Conservation (phyloP, 1,284 basidiomycete species). For the Ustilago nuda region DNA sequence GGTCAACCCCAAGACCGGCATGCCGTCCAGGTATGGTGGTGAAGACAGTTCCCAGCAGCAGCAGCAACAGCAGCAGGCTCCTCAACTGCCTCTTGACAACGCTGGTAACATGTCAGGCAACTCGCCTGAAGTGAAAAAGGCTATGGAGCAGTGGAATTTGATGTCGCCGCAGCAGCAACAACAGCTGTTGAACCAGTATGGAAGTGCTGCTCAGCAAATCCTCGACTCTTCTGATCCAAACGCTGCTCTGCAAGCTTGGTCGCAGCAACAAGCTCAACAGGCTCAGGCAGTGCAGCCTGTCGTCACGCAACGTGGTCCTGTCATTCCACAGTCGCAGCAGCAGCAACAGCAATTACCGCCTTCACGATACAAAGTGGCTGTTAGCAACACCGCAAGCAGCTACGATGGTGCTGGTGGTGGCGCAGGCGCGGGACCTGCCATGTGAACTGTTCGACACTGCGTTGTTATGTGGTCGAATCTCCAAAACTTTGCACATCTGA, state of each 20-base stretch:
- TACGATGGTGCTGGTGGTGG: slow-evolving; percentile 3
- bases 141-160: slow-evolving; percentile 29
- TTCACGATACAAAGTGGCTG: neutral
- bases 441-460: neutral
- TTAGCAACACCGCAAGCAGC: neutral
- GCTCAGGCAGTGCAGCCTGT: neutral
- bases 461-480: neutral
- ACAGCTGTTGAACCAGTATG: slow-evolving; percentile 31
- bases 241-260: slow-evolving; percentile 28
- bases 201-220: slow-evolving; percentile 22
- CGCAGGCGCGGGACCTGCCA: neutral
- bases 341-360: slow-evolving; percentile 11
- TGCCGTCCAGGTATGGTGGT: slow-evolving; percentile 27
- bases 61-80: neutral
- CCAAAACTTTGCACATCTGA: too few relatives aligned
- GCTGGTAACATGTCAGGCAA: slow-evolving; percentile 16
- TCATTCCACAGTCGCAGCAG: slow-evolving; percentile 1
- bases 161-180: slow-evolving; percentile 43
- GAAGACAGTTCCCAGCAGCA: neutral
- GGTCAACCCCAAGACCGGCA: slow-evolving; percentile 37
- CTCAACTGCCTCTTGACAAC: slow-evolving; percentile 20
- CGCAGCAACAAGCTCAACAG: slow-evolving; percentile 11
- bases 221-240: slow-evolving; percentile 34
- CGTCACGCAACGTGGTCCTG: slow-evolving; percentile 2
- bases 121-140: slow-evolving; percentile 29